Evolutionary conservation across 2,329 filamentous ascomycete genomes (phyloP), one percentile per base, ranked within the genome.

Genomic region (Fusarium sp.): DNA sequence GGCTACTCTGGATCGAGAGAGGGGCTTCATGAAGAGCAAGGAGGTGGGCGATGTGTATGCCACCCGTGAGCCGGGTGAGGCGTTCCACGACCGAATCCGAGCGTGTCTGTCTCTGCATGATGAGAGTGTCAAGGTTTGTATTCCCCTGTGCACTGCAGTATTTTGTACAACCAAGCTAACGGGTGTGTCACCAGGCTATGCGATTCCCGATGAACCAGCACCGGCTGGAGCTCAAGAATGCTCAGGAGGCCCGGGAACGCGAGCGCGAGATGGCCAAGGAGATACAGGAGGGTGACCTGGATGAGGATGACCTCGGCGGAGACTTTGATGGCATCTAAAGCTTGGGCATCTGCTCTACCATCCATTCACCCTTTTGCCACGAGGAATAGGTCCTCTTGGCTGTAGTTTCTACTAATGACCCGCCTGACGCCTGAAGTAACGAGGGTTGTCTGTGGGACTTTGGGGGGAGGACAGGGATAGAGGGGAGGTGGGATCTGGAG

Each of bases 151-250:
- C n/a, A 25, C n/a, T 23, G 10, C 16, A 23, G 13, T 14, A 16
- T 6, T 8, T 3, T 46, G 16, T 46, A 27, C 2, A 44, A 29
- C 8, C 25, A 61, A 68, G 56, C 76, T 77, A 65, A 75, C 13
- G 14, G 18, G 7, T 16, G 18, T 23, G 25, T 25, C 40, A 58
- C 18, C 56, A 95, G 92, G 95, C 96, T 25, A 99, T 99, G 96
- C 90, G 96, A 60, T 99, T 98, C 82, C 96, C 96, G 2, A 98
- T 98, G 95, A 97, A 99, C 84, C 96, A 98, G 81, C 96, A 99
- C 82, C 89, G 96, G 16, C 86, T 98, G 61, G 96, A 99, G 82
- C 87, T 99, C 61, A 98, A 97, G 87, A 98, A 97, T 76, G 96
- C 96, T 0, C 95, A 98, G 81, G 96, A 99, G 82, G 96, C 96